These are phyloP conservation scores for Tolypocladium ovalisporum DNA, from an alignment of 2,329 filamentous ascomycete genomes.

Conservation along the genomic window DNA sequence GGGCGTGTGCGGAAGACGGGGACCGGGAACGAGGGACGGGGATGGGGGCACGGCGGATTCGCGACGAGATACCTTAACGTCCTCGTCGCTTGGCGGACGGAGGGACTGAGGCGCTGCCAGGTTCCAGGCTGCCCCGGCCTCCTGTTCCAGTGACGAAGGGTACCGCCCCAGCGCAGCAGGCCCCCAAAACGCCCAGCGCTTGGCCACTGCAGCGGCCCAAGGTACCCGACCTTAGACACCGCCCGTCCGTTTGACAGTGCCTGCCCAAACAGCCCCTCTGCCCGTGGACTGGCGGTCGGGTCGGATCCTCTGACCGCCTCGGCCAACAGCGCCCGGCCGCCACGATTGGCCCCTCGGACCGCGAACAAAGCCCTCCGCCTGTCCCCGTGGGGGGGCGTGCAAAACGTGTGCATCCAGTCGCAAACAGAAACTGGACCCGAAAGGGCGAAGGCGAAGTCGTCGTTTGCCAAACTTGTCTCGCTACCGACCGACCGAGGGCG, in stretches of 20 bases:
- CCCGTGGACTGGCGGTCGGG: background rate
- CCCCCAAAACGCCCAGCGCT: background rate
- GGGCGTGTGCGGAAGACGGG: background rate
- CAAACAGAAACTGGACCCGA: background rate
- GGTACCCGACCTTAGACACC: background rate
- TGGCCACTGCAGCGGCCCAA: background rate
- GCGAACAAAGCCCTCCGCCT: background rate
- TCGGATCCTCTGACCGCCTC: constrained; percentile 2
- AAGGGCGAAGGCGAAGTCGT: background rate
- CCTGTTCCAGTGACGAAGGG: background rate
- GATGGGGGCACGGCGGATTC: too few relatives aligned
- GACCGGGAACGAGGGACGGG: background rate
- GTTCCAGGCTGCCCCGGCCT: background rate
- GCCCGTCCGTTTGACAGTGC: background rate
- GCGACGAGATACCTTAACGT: background rate
- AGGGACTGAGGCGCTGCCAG: background rate
- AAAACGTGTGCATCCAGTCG: background rate
- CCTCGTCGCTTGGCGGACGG: background rate
- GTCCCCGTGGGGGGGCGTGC: background rate
- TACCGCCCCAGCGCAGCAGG: background rate
- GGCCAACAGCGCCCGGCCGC: background rate
- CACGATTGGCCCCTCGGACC: background rate
- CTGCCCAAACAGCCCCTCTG: background rate
- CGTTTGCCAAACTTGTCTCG: background rate
- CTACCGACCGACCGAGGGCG: background rate